These are phyloP conservation scores for Coemansia sp. DNA, from an alignment of 192 early-diverging fungal genomes.

Conservation along the genomic window DNA sequence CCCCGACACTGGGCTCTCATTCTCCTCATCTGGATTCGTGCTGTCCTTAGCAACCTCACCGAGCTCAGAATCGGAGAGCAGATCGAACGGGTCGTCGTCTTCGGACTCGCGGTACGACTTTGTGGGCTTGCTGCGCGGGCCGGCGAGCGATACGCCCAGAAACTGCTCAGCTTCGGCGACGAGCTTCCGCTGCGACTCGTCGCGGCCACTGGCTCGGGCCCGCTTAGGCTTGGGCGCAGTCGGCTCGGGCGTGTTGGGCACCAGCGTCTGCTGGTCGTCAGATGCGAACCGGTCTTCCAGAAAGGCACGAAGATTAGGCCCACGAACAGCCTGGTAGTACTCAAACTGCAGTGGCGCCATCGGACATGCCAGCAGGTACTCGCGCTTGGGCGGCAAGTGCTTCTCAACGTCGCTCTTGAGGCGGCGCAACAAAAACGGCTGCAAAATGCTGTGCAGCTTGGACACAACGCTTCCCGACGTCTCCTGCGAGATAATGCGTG, in stretches of 20 bases:
- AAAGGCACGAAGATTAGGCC: constrained; percentile 62
- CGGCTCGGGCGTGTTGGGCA: constrained; percentile 25
- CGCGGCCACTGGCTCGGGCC: neutral
- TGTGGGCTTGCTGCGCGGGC: neutral
- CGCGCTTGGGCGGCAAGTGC: constrained; percentile 85
- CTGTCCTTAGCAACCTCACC: too few relatives aligned
- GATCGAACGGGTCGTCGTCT: constrained; percentile 21
- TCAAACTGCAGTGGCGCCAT: constrained; percentile 69
- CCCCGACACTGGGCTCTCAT: constrained; percentile 31
- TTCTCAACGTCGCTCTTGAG: constrained; percentile 82
- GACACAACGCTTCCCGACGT: constrained; percentile 66
- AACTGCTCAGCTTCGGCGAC: constrained; percentile 18
- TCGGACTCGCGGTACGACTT: constrained; percentile 11
- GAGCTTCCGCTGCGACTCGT: neutral
- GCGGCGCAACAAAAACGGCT: constrained; percentile 63
- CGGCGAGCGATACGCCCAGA: constrained; percentile 8
- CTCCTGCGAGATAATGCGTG: constrained; percentile 67
- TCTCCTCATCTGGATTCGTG: constrained; percentile 4
- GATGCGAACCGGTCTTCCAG: constrained; percentile 30
- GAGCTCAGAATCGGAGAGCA: neutral
- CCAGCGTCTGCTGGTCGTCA: constrained; percentile 13
- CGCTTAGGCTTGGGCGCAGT: neutral
- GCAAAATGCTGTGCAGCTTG: constrained; percentile 86
- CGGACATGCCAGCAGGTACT: constrained; percentile 80
- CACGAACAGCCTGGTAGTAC: constrained; percentile 68